A percentile compares a stretch with the other conserved stretches of the same genome.
Conservation (phyloP, 345 rosid genomes). For the Conringia planisiliqua region DNA sequence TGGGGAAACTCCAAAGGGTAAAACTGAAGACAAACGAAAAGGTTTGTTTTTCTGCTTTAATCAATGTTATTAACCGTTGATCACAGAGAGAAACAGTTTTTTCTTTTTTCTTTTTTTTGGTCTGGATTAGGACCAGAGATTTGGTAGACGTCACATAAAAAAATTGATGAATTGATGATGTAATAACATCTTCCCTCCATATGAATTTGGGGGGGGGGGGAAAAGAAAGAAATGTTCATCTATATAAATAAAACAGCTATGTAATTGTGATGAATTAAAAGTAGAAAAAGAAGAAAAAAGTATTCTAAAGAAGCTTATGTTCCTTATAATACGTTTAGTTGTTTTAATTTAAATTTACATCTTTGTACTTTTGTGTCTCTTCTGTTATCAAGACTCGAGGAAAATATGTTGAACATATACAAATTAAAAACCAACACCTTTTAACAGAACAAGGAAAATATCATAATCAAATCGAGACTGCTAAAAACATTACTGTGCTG, state of each 20-base stretch:
- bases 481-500: too few relatives aligned
- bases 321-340: not conserved
- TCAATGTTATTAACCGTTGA: constrained; percentile 54
- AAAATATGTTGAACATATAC: too few relatives aligned
- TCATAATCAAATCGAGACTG: too few relatives aligned
- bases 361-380: not conserved
- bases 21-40: constrained; percentile 47
- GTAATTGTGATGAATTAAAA: constrained; percentile 15
- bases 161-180: constrained; percentile 9
- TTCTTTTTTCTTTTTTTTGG: constrained; percentile 5
- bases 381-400: not conserved
- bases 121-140: constrained; percentile 25
- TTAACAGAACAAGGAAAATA: too few relatives aligned
- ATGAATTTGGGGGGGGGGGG: too few relatives aligned
- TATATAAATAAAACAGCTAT: constrained; percentile 18
- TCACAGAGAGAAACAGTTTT: not conserved
- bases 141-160: constrained; percentile 4
- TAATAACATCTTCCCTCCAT: not conserved
- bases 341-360: not conserved
- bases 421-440: too few relatives aligned
- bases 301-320: not conserved
- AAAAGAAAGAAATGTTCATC: not conserved
- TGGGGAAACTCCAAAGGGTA: constrained; percentile 67
- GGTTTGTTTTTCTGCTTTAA: constrained; percentile 86
- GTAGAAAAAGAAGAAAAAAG: not conserved